phyloP scores from a whole-genome alignment of 768 basidiomycete genomes.

The Serendipita vermifera region DNA sequence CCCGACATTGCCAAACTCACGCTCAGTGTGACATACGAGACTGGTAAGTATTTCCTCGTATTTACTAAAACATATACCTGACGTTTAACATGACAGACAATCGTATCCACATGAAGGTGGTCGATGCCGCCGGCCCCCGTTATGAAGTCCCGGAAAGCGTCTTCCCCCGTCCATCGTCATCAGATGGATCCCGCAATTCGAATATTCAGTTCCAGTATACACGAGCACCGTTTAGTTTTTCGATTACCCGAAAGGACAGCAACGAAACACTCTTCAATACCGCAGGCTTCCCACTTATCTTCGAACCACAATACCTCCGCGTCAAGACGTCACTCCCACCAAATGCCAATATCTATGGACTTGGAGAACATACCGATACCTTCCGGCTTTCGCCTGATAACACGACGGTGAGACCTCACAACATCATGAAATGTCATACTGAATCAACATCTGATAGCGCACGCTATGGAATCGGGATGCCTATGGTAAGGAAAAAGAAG shows the following conservation, averaged over 20 bases:
- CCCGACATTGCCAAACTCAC: slow-evolving; percentile 35
- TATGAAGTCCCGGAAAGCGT: slow-evolving; percentile 51
- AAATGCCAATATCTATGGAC: slow-evolving; percentile 60
- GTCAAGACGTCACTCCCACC: slow-evolving; percentile 39
- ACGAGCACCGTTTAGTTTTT: slow-evolving; percentile 22
- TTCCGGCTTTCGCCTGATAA: slow-evolving; percentile 8
- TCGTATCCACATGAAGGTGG: slow-evolving; percentile 53
- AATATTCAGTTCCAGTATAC: slow-evolving; percentile 20
- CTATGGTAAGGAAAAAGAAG: not conserved
- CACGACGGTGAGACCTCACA: not conserved
- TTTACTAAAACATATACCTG: not conserved
- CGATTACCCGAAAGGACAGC: slow-evolving; percentile 19
- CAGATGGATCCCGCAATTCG: not conserved
- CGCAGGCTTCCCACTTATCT: slow-evolving; percentile 50
- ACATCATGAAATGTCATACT: not conserved
- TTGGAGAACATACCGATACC: slow-evolving; percentile 39
- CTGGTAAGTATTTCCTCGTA: slow-evolving; percentile 27
- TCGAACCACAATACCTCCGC: slow-evolving; percentile 72
- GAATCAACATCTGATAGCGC: not conserved
- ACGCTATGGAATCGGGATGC: slow-evolving; percentile 9
- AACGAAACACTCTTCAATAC: slow-evolving; percentile 22
- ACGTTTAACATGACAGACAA: slow-evolving; percentile 26
- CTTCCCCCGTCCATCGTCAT: slow-evolving; percentile 16
- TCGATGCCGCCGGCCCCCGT: slow-evolving; percentile 43
- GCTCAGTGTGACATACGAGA: slow-evolving; percentile 46